A percentile compares a stretch with the other conserved stretches of the same genome.
Evolutionary conservation across 2,329 filamentous ascomycete genomes (phyloP).

Genomic region (Lanzia echinophila): DNA sequence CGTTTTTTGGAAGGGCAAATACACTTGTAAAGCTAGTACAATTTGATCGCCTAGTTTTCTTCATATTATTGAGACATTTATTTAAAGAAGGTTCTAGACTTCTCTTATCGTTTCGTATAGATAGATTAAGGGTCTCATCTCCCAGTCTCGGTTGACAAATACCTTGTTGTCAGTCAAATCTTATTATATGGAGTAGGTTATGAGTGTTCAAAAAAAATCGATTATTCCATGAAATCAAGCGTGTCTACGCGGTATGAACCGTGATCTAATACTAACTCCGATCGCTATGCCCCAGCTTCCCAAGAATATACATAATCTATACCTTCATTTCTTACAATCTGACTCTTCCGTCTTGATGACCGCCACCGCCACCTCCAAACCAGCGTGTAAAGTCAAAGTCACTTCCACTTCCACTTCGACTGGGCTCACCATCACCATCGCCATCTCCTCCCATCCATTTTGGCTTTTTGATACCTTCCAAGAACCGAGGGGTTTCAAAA

Average conservation of each 20-base stretch:
- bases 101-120: too few relatives aligned
- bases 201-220: background rate
- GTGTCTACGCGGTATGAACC: conserved; percentile 9
- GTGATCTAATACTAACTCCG: conserved; percentile 21
- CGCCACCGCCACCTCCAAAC: conserved; percentile 54
- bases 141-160: background rate
- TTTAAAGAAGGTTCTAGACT: too few relatives aligned
- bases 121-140: too few relatives aligned
- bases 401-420: conserved; percentile 30
- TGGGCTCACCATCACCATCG: conserved; percentile 37
- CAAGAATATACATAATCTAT: conserved; percentile 9
- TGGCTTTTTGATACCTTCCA: conserved; percentile 67
- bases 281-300: conserved; percentile 26
- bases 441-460: conserved; percentile 74
- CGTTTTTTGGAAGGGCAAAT: too few relatives aligned
- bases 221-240: conserved; percentile 8
- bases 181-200: background rate
- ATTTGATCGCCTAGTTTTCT: too few relatives aligned
- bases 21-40: too few relatives aligned
- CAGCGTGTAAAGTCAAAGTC: conserved; percentile 50
- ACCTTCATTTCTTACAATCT: conserved; percentile 21
- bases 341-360: conserved; percentile 32
- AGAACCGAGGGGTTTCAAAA: conserved; percentile 74
- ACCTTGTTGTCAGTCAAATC: background rate
- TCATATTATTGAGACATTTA: too few relatives aligned